phyloP scores from a whole-genome alignment of 1,284 basidiomycete species.

The Leccinum griseonigrum region DNA sequence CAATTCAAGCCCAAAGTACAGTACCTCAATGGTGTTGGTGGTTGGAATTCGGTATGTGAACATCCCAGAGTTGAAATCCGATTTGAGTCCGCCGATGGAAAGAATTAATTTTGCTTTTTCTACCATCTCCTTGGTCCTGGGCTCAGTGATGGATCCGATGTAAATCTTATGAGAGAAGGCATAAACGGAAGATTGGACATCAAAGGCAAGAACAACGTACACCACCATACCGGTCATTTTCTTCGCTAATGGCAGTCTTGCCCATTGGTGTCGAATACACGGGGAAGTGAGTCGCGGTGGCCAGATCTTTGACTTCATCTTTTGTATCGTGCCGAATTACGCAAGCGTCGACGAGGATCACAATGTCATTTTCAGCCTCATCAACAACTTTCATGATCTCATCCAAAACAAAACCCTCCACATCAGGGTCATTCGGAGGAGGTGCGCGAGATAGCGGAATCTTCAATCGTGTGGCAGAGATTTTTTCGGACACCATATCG shows the following conservation, averaged over 20 bases:
- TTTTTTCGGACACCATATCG: constrained; percentile 72
- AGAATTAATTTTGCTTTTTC: constrained; percentile 84
- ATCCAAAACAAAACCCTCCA: constrained; percentile 72
- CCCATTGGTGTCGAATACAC: constrained; percentile 89
- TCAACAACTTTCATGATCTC: constrained; percentile 68
- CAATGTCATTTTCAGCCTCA: constrained; percentile 59
- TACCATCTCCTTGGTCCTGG: constrained; percentile 71
- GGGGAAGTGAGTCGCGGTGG: constrained; percentile 71
- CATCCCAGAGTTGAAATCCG: constrained; percentile 91
- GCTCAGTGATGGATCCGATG: constrained; percentile 75
- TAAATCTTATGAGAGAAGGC: constrained; percentile 55
- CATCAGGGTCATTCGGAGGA: constrained; percentile 55
- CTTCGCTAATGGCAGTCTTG: constrained; percentile 80
- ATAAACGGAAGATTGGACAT: constrained; percentile 11
- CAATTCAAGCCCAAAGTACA: neutral
- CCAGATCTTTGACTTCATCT: constrained; percentile 66
- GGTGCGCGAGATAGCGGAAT: constrained; percentile 55
- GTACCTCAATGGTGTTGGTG: constrained; percentile 61
- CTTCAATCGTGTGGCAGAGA: constrained; percentile 65
- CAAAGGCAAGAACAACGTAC: constrained; percentile 36
- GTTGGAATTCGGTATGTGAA: constrained; percentile 74
- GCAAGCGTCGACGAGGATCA: constrained; percentile 90
- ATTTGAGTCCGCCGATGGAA: constrained; percentile 77
- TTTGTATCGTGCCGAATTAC: constrained; percentile 77
- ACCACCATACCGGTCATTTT: constrained; percentile 84